Percentiles rank a stretch among this genome's conserved stretches.
These are phyloP conservation scores for Cercospora brassicicola DNA, from an alignment of 2,329 filamentous ascomycete genomes.

Conservation along the genomic window DNA sequence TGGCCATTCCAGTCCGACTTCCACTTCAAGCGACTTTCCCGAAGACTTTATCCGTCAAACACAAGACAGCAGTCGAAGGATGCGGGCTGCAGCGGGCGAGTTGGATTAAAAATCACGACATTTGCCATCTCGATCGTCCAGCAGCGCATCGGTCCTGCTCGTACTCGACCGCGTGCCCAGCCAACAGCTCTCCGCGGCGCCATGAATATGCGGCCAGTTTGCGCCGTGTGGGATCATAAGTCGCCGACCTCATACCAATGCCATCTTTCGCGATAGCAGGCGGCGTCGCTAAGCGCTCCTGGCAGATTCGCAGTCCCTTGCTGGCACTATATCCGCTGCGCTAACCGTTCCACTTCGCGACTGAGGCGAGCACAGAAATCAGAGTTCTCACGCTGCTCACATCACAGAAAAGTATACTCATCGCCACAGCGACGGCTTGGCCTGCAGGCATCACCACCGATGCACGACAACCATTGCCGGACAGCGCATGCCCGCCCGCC, in stretches of 20 bases:
- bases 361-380: not conserved
- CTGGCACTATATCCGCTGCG: not conserved
- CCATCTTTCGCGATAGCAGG: not conserved
- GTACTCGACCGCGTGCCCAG: not conserved
- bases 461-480: constrained; percentile 1
- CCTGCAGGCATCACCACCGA: not conserved
- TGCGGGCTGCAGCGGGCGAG: not conserved
- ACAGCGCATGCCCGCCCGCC: constrained; percentile 1
- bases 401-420: not conserved
- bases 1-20: not conserved
- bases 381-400: not conserved
- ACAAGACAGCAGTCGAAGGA: not conserved
- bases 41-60: not conserved
- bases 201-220: constrained; percentile 5
- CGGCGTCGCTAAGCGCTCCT: not conserved
- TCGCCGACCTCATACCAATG: not conserved
- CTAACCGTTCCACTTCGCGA: not conserved
- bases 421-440: not conserved
- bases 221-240: not conserved
- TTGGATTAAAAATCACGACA: not conserved
- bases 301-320: not conserved
- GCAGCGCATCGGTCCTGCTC: not conserved
- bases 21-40: not conserved
- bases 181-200: constrained; percentile 7
- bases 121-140: constrained; percentile 4